These are phyloP conservation scores for Globisporangium megalacanthum DNA, from an alignment of 352 stramenopile species.

Conservation along the genomic window DNA sequence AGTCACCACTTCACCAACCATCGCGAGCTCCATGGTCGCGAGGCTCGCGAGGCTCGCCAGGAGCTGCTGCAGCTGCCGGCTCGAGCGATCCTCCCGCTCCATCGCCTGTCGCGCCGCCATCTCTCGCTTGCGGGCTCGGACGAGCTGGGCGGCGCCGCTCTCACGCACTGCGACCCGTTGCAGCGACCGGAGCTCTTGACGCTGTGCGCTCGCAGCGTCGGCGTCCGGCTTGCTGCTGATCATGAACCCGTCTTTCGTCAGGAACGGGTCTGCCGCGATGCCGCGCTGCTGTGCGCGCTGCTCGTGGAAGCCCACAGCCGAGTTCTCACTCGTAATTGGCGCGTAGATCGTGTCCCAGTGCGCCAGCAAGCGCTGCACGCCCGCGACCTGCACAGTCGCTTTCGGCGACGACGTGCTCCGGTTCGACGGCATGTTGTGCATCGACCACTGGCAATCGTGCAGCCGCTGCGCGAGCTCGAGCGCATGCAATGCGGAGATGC, in stretches of 20 bases:
- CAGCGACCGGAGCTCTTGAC: slow-evolving; percentile 20
- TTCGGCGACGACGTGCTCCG: slow-evolving; percentile 47
- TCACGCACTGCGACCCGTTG: slow-evolving; percentile 46
- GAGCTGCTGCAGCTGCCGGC: background rate
- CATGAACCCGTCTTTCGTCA: slow-evolving; percentile 55
- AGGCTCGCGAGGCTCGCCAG: slow-evolving; percentile 2
- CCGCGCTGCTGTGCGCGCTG: slow-evolving; percentile 52
- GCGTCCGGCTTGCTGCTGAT: slow-evolving; percentile 29
- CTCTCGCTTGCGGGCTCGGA: slow-evolving; percentile 21
- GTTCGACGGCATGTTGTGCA: slow-evolving; percentile 23
- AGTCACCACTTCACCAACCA: slow-evolving; percentile 7
- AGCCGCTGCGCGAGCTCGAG: slow-evolving; percentile 56
- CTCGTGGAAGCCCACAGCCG: slow-evolving; percentile 21
- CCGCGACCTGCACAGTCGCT: slow-evolving; percentile 33
- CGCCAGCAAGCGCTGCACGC: slow-evolving; percentile 39
- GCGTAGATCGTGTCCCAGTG: slow-evolving; percentile 64
- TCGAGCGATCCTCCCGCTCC: slow-evolving; percentile 23
- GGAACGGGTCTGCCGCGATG: slow-evolving; percentile 35
- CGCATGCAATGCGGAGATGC: slow-evolving; percentile 44
- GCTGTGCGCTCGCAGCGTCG: slow-evolving; percentile 17
- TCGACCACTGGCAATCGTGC: slow-evolving; percentile 55
- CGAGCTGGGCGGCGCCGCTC: slow-evolving; percentile 27
- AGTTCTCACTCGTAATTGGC: slow-evolving; percentile 48
- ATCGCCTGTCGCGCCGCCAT: slow-evolving; percentile 14
- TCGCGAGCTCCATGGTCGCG: slow-evolving; percentile 11